phyloP scores from a whole-genome alignment of 2,329 filamentous ascomycete species.

The Colletotrichum karsti region DNA sequence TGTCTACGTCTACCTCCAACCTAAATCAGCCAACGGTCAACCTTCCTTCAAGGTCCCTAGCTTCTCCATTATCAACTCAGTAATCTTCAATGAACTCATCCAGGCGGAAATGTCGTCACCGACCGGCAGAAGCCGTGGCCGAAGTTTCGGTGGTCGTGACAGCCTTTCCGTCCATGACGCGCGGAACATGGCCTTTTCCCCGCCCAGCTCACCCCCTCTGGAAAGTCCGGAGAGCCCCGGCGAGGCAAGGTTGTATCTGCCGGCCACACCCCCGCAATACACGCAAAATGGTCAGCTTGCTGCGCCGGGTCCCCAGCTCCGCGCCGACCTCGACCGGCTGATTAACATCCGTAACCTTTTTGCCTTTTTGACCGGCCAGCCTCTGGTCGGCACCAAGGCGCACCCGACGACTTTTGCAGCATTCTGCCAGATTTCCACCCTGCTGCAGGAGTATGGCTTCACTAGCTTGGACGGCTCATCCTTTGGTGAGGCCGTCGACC shows the following conservation, averaged over 20 bases:
- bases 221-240: conserved; percentile 40
- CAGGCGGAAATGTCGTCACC: conserved; percentile 50
- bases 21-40: conserved; percentile 56
- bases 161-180: conserved; percentile 61
- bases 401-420: conserved; percentile 62
- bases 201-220: conserved; percentile 46
- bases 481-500: conserved; percentile 67
- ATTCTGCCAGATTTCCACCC: conserved; percentile 60
- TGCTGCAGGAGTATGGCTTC: conserved; percentile 67
- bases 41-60: conserved; percentile 70
- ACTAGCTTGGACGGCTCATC: conserved; percentile 63
- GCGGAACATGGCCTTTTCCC: conserved; percentile 42
- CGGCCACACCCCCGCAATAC: conserved; percentile 47
- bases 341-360: conserved; percentile 72
- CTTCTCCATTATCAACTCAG: conserved; percentile 62
- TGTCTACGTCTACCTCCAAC: conserved; percentile 65
- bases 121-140: conserved; percentile 41
- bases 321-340: conserved; percentile 60
- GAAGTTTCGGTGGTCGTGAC: conserved; percentile 57
- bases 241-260: conserved; percentile 63
- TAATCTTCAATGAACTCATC: conserved; percentile 62
- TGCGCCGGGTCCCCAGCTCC: conserved; percentile 41
- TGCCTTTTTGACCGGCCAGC: conserved; percentile 70
- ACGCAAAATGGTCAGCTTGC: conserved; percentile 40
- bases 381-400: conserved; percentile 65